Evolutionary conservation across 768 basidiomycete species (phyloP), one percentile per base, ranked within the genome.

Genomic region (Collybia sordida): DNA sequence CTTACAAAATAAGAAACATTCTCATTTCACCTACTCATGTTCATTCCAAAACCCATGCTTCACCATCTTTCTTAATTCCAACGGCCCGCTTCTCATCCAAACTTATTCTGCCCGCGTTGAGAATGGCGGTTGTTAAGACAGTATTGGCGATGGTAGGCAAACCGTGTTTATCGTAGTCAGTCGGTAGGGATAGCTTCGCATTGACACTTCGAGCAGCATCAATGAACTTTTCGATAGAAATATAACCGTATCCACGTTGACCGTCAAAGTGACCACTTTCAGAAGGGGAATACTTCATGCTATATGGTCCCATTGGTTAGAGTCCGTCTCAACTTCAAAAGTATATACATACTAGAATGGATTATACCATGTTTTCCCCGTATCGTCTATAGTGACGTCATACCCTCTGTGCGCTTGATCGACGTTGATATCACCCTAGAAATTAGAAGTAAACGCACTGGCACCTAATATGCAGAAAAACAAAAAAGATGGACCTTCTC

Each of bases 361-460:
- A 68, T 95, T 94, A 69, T 85, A 88, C 85, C 82, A 90, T 21
- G 81, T 70, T 71, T 92, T 92, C 41, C 93, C 93, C 12, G 79
- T 81, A 40, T 90, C 89, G 62, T 96, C 93, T 41, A 86, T 75
- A 21, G 90, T 92, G 59, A 92, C 80, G 64, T 92, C 90, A 73
- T 96, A 96, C 6, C 94, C 94, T 64, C 93, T 86, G 66, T 93
- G 91, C 36, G 93, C 93, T 68, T 96, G 94, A 74, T 96, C 92
- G 53, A 96, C 87, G 49, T 77, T 82, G 65, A 96, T 90, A 56
- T 96, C 94, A 19, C 94, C 94, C 90, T 93, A 64, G 18, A 58
- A 50, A 51, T 23, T 27, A 19, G 41, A 42, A 39, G 27, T 58
- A 34, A 59, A 18, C 25, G 55, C 17, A n/a, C 18, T 17, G 34